Base-by-base conservation (phyloP, 495 filamentous ascomycete genomes). In the Tetracladium marchalianum region DNA sequence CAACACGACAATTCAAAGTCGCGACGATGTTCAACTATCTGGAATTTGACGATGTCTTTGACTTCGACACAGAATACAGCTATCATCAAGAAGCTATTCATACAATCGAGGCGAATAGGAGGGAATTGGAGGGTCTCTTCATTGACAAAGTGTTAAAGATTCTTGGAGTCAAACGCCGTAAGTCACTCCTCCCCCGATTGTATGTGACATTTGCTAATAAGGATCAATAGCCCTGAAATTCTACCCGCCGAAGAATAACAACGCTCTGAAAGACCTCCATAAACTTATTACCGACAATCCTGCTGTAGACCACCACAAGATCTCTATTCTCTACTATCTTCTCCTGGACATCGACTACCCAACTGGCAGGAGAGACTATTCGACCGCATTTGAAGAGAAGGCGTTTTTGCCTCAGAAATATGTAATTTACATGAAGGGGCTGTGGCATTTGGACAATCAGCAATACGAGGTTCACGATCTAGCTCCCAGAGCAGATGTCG, bases 291-390 rank as follows among this genome's bases (percentile, higher is more conserved):
- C 77, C 48, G 63, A 67, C 10, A 69, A 65, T 36, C 72, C 69
- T 16, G 69, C 66, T 33, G 73, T 82, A 18, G 66, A 78, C 37
- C 80, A 84, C 62, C 77, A 86, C 58, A 86, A 88, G 61, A 77
- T 85, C 54, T 83, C 84, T 10, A 70, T 88, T 38, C 66, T 92
- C 44, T 90, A 82, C 65, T 92, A 92, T 64, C 65, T 92, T 45
- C 73, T 90, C 11, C 81, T 84, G 54, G 84, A 90, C 60, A 73
- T 78, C 61, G 79, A 79, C 54, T 66, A 69, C 35, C 55, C 71
- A 6, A 60, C 60, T 18, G 56, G 56, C 17, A 65, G 63, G n/a
- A 62, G 54, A 5, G 68, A 73, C 36, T 56, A 69, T 17, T 66
- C 73, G 2, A 58, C 63, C 3, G 62, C 66, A 7, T 54, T 59